Conservation (phyloP, 331 rosid genomes). For the Stylosanthes scabra region DNA sequence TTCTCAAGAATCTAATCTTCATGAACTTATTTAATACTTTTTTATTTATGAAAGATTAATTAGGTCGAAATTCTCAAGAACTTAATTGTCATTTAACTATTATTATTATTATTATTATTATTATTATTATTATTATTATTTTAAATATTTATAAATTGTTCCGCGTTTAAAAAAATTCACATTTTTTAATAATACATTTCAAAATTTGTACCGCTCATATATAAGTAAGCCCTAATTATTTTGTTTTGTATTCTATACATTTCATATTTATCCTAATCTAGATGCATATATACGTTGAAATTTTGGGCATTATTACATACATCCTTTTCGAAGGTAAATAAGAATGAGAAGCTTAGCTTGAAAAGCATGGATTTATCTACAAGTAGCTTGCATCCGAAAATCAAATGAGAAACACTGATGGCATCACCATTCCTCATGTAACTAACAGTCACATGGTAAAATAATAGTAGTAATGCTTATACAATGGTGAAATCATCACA, state of each 20-base stretch:
- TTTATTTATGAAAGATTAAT: no score
- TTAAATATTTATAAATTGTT: no score
- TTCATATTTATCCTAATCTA: constrained; percentile 29
- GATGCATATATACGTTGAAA: background rate
- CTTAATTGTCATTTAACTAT: no score
- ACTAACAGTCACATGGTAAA: constrained; percentile 44
- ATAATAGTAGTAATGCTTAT: background rate
- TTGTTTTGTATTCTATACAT: constrained; percentile 31
- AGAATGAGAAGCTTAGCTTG: constrained; percentile 1
- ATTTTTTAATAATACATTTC: no score
- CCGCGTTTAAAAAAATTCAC: no score
- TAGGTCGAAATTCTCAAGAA: no score
- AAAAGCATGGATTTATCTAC: background rate
- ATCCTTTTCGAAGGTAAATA: background rate
- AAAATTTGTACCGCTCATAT: no score
- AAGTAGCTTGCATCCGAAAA: constrained; percentile 38
- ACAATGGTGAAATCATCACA: constrained; percentile 18
- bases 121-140: no score
- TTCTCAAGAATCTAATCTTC: no score
- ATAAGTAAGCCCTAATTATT: background rate
- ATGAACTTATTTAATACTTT: no score
- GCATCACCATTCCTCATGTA: constrained; percentile 40
- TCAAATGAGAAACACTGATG: constrained; percentile 36
- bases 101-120: no score
- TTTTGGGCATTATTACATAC: constrained; percentile 10